phyloP scores from a whole-genome alignment of 495 filamentous ascomycete species.

The Annulohypoxylon nitens region DNA sequence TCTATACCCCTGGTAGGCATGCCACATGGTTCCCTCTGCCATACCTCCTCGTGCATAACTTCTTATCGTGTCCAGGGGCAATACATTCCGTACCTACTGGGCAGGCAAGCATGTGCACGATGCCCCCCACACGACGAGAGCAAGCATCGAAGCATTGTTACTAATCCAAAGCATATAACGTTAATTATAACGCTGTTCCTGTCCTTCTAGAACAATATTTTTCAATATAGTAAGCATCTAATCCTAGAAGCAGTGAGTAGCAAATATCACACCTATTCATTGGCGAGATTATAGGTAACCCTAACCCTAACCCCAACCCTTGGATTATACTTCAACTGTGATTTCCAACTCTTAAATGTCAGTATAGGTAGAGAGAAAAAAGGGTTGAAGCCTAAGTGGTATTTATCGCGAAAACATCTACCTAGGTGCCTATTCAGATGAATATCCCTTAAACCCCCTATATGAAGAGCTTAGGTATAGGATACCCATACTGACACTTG shows the following conservation, averaged over 20 bases:
- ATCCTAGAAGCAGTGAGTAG: too few species aligned
- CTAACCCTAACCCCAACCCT: conserved; percentile 4
- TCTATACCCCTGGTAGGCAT: background rate
- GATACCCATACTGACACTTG: too few species aligned
- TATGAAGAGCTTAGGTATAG: too few species aligned
- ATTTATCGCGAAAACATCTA: too few species aligned
- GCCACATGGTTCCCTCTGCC: conserved; percentile 2
- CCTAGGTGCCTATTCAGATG: too few species aligned
- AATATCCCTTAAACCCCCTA: too few species aligned
- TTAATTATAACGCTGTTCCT: background rate
- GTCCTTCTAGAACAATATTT: too few species aligned
- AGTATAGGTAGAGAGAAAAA: too few species aligned
- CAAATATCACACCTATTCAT: too few species aligned
- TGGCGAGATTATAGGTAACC: background rate
- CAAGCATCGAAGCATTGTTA: background rate
- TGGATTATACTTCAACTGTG: background rate
- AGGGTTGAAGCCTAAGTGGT: too few species aligned
- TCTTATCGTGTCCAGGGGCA: background rate
- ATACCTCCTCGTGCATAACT: background rate
- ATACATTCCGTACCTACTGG: background rate
- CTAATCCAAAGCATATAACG: background rate
- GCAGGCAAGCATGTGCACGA: background rate
- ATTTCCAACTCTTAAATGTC: too few species aligned
- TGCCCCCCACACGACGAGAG: background rate
- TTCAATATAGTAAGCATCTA: too few species aligned